phyloP scores from a whole-genome alignment of 805 yeast genomes.

The Suhomyces canberraensis region DNA sequence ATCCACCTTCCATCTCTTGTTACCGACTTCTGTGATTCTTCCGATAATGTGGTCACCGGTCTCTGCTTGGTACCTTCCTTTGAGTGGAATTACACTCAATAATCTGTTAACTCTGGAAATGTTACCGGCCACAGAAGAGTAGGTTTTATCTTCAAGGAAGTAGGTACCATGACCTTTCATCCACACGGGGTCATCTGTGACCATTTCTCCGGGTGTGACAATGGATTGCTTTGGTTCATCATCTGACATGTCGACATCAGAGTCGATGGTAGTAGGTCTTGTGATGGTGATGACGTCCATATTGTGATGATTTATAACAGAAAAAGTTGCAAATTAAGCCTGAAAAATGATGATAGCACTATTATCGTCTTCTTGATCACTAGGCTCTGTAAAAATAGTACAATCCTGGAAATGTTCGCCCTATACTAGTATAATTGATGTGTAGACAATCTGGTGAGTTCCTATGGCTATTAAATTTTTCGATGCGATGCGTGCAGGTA shows the following conservation, averaged over 20 bases:
- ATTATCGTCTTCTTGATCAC: too few species aligned
- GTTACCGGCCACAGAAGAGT: slow-evolving; percentile 89
- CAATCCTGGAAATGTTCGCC: too few species aligned
- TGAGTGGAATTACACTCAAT: slow-evolving; percentile 78
- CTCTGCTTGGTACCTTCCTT: slow-evolving; percentile 87
- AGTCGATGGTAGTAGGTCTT: slow-evolving; percentile 29
- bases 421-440: too few species aligned
- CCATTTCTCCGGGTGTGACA: slow-evolving; percentile 93
- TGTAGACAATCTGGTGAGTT: too few species aligned
- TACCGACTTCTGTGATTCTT: slow-evolving; percentile 89
- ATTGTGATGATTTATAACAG: too few species aligned
- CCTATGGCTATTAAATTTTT: too few species aligned
- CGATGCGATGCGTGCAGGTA: too few species aligned
- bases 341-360: too few species aligned
- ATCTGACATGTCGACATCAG: slow-evolving; percentile 43
- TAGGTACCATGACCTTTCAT: slow-evolving; percentile 99
- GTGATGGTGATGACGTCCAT: slow-evolving; percentile 35
- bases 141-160: slow-evolving; percentile 68
- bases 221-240: slow-evolving; percentile 29
- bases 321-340: too few species aligned
- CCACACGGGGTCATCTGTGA: slow-evolving; percentile 96
- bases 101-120: slow-evolving; percentile 83
- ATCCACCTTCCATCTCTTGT: slow-evolving; percentile 94
- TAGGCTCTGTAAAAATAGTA: too few species aligned
- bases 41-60: slow-evolving; percentile 97